Conservation (phyloP, 805 yeast genomes). For the Pichia thaimueangensis region DNA sequence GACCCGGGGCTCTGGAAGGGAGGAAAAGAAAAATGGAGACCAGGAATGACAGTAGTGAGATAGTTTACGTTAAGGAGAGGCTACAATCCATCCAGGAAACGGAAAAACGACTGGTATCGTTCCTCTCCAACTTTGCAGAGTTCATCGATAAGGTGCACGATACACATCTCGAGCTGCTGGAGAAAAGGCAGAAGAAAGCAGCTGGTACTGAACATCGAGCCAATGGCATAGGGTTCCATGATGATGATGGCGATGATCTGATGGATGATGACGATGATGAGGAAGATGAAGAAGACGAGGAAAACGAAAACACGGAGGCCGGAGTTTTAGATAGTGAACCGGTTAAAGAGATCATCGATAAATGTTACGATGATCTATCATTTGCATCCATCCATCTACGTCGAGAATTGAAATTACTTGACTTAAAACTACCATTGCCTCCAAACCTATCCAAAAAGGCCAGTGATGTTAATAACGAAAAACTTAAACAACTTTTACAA, state of each 20-base stretch:
- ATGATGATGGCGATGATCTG: constrained; percentile 22
- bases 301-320: background rate
- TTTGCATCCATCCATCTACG: constrained; percentile 53
- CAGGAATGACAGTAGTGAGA: background rate
- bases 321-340: too few species aligned
- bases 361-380: constrained; percentile 50
- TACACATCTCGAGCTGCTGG: constrained; percentile 8
- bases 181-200: background rate
- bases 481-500: constrained; percentile 40
- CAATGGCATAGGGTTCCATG: background rate
- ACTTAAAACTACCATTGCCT: constrained; percentile 60
- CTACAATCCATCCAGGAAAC: constrained; percentile 46
- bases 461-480: constrained; percentile 54
- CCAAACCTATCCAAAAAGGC: constrained; percentile 65
- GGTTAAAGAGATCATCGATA: constrained; percentile 38
- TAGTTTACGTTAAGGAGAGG: constrained; percentile 39
- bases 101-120: constrained; percentile 44
- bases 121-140: constrained; percentile 43
- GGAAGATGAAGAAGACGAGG: background rate
- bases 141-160: constrained; percentile 37
- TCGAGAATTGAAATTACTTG: constrained; percentile 60
- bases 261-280: background rate
- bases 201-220: too few species aligned
- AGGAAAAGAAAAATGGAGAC: background rate
- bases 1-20: too few species aligned